phyloP scores from a whole-genome alignment of 2,329 filamentous ascomycete species.

The Hansfordia pulvinata region DNA sequence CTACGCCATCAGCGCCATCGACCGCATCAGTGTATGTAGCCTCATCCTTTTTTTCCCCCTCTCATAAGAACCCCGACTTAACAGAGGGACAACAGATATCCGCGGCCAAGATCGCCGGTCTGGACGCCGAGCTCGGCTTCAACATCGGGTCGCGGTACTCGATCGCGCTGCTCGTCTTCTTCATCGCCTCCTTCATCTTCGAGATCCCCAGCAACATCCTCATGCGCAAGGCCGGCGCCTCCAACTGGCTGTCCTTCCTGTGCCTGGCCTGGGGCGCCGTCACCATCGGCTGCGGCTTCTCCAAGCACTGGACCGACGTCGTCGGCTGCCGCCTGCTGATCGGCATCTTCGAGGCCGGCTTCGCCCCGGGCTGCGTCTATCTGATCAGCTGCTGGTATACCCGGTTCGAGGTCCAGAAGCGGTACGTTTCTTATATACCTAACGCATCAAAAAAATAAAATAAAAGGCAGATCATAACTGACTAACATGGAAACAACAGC shows the following conservation, averaged over 20 bases:
- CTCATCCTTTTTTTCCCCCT: neutral
- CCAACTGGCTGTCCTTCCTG: neutral
- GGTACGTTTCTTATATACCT: neutral
- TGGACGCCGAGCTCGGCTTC: slow-evolving; percentile 1
- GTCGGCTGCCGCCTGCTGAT: slow-evolving; percentile 1
- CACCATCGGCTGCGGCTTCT: slow-evolving; percentile 1
- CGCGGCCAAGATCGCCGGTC: slow-evolving; percentile 1
- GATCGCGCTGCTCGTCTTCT: slow-evolving; percentile 1
- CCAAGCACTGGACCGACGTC: slow-evolving; percentile 1
- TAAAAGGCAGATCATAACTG: too few relatives aligned
- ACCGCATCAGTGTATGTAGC: slow-evolving; percentile 1
- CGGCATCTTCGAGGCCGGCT: slow-evolving; percentile 2
- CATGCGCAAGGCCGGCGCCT: slow-evolving; percentile 1
- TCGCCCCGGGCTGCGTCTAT: slow-evolving; percentile 1
- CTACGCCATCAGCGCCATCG: slow-evolving; percentile 1
- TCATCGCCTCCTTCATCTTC: slow-evolving; percentile 2
- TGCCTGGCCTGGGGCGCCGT: slow-evolving; percentile 1
- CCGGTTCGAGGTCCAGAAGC: slow-evolving; percentile 3
- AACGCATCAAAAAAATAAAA: too few relatives aligned
- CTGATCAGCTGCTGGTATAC: slow-evolving; percentile 2
- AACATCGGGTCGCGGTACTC: slow-evolving; percentile 11
- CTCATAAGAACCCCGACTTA: neutral
- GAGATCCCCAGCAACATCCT: slow-evolving; percentile 1
- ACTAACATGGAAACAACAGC: too few relatives aligned
- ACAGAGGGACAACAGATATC: neutral